These are phyloP conservation scores for Mortierella sp. DNA, from an alignment of 371 early-diverging fungal genomes.

Conservation along the genomic window DNA sequence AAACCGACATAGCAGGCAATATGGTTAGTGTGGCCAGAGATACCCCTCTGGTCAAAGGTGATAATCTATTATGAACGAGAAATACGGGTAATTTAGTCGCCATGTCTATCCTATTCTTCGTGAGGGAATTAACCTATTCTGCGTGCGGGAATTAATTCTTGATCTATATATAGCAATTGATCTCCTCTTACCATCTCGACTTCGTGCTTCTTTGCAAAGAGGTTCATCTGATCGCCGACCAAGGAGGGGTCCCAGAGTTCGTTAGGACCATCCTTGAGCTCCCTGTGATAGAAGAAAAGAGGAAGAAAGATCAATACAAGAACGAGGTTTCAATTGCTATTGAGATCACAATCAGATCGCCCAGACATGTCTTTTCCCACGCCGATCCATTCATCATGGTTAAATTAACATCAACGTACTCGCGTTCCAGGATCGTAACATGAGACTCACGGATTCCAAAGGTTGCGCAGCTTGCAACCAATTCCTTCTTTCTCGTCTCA, in stretches of 20 bases:
- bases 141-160: too few relatives aligned
- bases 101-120: background rate
- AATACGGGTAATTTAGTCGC: background rate
- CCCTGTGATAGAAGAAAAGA: conserved; percentile 51
- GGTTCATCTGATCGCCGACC: conserved; percentile 69
- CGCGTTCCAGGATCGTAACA: conserved; percentile 76
- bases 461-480: conserved; percentile 73
- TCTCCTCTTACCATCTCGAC: conserved; percentile 71
- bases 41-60: conserved; percentile 95
- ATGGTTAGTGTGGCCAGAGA: conserved; percentile 97
- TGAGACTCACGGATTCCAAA: conserved; percentile 75
- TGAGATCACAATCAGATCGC: background rate
- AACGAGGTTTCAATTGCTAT: background rate
- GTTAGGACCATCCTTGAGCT: conserved; percentile 83
- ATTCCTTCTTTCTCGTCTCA: conserved; percentile 81
- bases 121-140: too few relatives aligned
- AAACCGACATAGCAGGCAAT: conserved; percentile 85
- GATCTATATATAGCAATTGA: too few relatives aligned
- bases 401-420: conserved; percentile 58
- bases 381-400: background rate
- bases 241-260: conserved; percentile 76
- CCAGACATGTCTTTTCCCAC: background rate
- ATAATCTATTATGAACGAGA: conserved; percentile 68
- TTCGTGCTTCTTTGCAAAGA: conserved; percentile 68
- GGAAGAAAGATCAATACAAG: background rate